Evolutionary conservation across 192 early-diverging fungal species (phyloP), one percentile per base, ranked within the genome.

Genomic region (Backusella westeae): DNA sequence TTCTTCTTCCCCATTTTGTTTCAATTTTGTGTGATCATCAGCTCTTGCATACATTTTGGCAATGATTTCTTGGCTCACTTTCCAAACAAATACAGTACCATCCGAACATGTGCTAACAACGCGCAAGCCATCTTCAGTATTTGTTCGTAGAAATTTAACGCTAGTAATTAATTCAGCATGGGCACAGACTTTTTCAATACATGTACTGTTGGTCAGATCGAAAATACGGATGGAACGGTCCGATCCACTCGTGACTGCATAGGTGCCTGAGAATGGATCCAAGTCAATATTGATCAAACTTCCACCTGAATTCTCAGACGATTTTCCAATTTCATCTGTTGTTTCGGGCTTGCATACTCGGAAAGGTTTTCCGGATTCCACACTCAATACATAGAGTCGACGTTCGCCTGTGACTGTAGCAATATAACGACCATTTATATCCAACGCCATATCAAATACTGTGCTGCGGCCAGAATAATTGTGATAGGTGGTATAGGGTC

Each of bases 11-110:
- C 46, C 42, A 6, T 49, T 44, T 71, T 41, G 32, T 70, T 59
- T 78, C 8, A 72, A 34, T 29, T 67, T 67, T 6, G 41, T 36
- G 8, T 67, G 53, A 26, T 83, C 82, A 32, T 34, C 71, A 0
- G 82, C 71, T 21, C 82, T 46, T 15, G 74, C 21, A 4, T 41
- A 39, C 78, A 80, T 80, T 36, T 73, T 71, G 0, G 75, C 66
- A 32, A 76, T 34, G 5, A 93, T 38, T 12, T 90, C 85, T 26
- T 83, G 76, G 6, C 85, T 82, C 6, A 94, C 66, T 59, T 82
- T 84, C 94, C 94, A 95, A 1, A 95, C 85, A 79, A 95, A 88
- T 14, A 95, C 82, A 32, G 89, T 93, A 9, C 93, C 93, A 75
- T 95, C 93, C 0, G 88, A 89, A 67, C 88, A 87, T 17, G 93